A percentile compares a stretch with the other conserved stretches of the same genome.
phyloP scores from a whole-genome alignment of 2,329 filamentous ascomycete genomes.

The Orbilia oligospora region DNA sequence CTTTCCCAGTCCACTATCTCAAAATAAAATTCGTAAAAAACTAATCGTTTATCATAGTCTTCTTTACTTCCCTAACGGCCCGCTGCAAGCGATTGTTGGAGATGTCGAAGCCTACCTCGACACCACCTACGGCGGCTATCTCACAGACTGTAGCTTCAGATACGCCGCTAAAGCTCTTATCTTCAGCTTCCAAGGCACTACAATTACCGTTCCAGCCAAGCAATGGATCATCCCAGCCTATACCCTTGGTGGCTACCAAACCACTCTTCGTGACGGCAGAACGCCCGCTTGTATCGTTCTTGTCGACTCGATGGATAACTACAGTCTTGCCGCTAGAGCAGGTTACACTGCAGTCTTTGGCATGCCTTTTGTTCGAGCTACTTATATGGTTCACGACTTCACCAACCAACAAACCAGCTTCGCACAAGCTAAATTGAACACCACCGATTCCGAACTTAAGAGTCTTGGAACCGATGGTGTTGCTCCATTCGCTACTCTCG shows the following conservation, averaged over 20 bases:
- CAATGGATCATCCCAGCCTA: constrained; percentile 56
- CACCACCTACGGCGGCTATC: constrained; percentile 53
- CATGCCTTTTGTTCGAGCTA: constrained; percentile 57
- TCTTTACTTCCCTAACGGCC: constrained; percentile 53
- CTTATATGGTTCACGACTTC: constrained; percentile 58
- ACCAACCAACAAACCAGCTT: constrained; percentile 59
- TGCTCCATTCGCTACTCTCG: constrained; percentile 37
- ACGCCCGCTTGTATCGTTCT: constrained; percentile 48
- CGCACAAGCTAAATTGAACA: constrained; percentile 57
- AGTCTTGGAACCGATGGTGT: constrained; percentile 50
- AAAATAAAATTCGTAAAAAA: not conserved
- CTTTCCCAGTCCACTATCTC: not conserved
- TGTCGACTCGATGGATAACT: constrained; percentile 58
- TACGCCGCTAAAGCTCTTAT: constrained; percentile 30
- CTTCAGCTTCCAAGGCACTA: constrained; percentile 53
- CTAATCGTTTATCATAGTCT: constrained; percentile 24
- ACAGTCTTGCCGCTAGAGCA: constrained; percentile 31
- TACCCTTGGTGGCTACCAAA: constrained; percentile 41
- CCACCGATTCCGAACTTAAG: constrained; percentile 51
- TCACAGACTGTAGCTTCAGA: constrained; percentile 48
- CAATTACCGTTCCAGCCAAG: constrained; percentile 41
- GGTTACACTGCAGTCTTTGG: constrained; percentile 49
- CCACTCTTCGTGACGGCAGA: constrained; percentile 26
- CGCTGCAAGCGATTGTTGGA: constrained; percentile 38
- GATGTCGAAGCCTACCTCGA: constrained; percentile 52